Conservation (phyloP, 2,329 filamentous ascomycete species). For the Talaromyces sp. region DNA sequence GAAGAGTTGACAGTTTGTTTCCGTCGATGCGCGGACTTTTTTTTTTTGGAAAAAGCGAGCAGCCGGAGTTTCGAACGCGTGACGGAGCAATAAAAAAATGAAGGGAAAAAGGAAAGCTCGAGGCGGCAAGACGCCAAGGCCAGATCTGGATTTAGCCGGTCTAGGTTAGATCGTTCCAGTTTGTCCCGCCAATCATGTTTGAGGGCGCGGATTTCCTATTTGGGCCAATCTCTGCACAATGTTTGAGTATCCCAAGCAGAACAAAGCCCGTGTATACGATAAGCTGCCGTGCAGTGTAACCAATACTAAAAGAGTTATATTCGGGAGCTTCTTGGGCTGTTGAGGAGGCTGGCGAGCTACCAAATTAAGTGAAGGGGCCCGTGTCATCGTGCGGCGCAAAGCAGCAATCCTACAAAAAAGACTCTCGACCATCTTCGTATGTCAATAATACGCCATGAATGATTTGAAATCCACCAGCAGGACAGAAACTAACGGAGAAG, state of each 20-base stretch:
- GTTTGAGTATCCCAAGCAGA: background rate
- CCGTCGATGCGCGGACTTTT: background rate
- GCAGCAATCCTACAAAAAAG: background rate
- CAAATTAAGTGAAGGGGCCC: background rate
- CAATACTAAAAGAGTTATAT: no score
- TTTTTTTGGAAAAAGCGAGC: constrained; percentile 6
- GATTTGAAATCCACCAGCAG: background rate
- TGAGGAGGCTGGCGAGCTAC: background rate
- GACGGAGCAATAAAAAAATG: background rate
- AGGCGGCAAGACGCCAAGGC: background rate
- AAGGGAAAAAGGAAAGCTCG: background rate
- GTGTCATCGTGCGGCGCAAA: background rate
- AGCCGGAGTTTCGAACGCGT: constrained; percentile 16
- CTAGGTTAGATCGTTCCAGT: background rate
- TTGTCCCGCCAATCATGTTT: background rate
- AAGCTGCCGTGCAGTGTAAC: no score
- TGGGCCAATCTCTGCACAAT: background rate
- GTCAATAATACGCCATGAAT: background rate
- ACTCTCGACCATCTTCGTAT: background rate
- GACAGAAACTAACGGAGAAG: background rate
- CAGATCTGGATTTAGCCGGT: background rate
- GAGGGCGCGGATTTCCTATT: background rate
- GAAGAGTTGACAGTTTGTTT: no score
- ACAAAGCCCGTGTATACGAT: background rate
- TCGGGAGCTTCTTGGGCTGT: background rate